Conservation (phyloP, 2,329 filamentous ascomycete species). For the Ophiocordyceps camponoti-leonardi region DNA sequence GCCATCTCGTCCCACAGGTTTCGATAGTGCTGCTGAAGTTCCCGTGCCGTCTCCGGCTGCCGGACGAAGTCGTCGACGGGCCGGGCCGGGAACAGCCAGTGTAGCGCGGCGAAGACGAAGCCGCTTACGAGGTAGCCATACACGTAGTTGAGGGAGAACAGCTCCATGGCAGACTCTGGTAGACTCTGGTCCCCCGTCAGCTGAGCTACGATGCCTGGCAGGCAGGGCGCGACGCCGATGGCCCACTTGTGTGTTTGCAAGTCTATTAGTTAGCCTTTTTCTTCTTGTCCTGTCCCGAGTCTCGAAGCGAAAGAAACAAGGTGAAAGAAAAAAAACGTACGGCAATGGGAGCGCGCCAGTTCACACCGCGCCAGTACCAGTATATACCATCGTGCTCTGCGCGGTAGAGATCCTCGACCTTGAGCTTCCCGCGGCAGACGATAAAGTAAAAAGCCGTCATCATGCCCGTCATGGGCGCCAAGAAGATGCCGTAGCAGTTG, state of each 20-base stretch:
- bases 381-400: conserved; percentile 16
- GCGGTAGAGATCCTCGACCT: conserved; percentile 17
- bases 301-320: not conserved
- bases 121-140: conserved; percentile 19
- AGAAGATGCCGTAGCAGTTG: conserved; percentile 18
- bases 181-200: conserved; percentile 17
- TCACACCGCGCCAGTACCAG: conserved; percentile 21
- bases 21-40: conserved; percentile 12
- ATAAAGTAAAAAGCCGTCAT: conserved; percentile 19
- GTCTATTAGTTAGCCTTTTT: not conserved
- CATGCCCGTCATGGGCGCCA: conserved; percentile 21
- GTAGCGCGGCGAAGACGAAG: conserved; percentile 13
- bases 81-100: conserved; percentile 11
- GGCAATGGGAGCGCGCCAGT: conserved; percentile 21
- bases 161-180: conserved; percentile 17
- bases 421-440: conserved; percentile 15
- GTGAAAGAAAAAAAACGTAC: conserved; percentile 9
- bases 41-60: conserved; percentile 6
- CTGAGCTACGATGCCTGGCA: conserved; percentile 24
- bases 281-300: too few relatives aligned
- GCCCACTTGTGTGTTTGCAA: conserved; percentile 15
- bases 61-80: conserved; percentile 13
- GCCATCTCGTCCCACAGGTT: conserved; percentile 13
- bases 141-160: conserved; percentile 21
- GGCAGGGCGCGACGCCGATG: conserved; percentile 18